Evolutionary conservation across 1,284 basidiomycete species (phyloP).

Genomic region (Apiotrichum gracile): DNA sequence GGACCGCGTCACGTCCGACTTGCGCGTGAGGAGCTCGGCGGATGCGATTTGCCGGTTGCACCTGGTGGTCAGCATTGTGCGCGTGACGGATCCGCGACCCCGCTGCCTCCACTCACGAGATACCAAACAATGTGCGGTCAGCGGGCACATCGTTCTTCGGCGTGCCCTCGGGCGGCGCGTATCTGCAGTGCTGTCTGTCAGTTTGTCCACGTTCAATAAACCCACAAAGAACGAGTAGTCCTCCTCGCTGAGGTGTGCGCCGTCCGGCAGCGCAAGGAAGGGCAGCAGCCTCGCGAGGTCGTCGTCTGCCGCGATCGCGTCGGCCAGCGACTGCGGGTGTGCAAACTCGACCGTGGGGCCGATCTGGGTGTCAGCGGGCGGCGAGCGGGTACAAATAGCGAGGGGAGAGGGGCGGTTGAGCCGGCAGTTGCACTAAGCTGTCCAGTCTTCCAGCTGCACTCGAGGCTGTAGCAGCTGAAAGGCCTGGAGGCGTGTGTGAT

Average conservation of each 20-base stretch:
- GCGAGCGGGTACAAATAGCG: neutral
- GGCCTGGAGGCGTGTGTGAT: too few relatives aligned
- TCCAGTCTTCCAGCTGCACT: too few relatives aligned
- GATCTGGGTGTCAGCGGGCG: conserved; percentile 54
- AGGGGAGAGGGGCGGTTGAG: neutral
- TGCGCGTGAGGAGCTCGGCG: conserved; percentile 70
- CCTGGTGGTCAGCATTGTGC: conserved; percentile 47
- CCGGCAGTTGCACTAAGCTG: neutral
- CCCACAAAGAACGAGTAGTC: conserved; percentile 88
- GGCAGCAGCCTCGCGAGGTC: conserved; percentile 77
- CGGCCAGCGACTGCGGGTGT: conserved; percentile 52
- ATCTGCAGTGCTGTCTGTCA: conserved; percentile 57
- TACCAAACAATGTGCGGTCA: conserved; percentile 74
- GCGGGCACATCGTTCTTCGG: conserved; percentile 36
- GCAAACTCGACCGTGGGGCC: conserved; percentile 83
- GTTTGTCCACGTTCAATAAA: conserved; percentile 9
- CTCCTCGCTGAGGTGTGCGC: conserved; percentile 87
- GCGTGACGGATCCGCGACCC: conserved; percentile 8
- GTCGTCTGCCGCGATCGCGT: conserved; percentile 69
- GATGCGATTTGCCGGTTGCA: conserved; percentile 94
- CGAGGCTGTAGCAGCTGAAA: too few relatives aligned
- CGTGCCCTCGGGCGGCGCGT: conserved; percentile 19
- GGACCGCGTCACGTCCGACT: conserved; percentile 83
- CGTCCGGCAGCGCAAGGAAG: conserved; percentile 96
- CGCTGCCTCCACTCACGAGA: conserved; percentile 60